Evolutionary conservation across 2,329 filamentous ascomycete species (phyloP).

Genomic region (Aspergillus calidoustus): DNA sequence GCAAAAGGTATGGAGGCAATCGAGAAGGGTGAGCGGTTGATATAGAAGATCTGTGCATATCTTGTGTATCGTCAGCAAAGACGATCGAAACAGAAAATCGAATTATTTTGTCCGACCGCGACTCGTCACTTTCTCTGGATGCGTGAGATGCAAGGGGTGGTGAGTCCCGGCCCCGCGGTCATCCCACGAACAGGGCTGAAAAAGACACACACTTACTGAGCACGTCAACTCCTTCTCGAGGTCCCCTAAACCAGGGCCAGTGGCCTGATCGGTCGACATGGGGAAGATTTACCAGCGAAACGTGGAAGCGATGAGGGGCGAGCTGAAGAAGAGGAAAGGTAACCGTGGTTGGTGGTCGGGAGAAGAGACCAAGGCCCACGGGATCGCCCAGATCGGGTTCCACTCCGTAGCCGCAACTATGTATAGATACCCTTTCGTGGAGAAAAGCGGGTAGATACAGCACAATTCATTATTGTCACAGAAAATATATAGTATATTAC

Average conservation of each 20-base stretch:
- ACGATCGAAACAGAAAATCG: neutral
- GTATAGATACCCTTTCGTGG: neutral
- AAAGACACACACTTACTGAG: conserved; percentile 68
- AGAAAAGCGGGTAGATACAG: neutral
- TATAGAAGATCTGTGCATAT: conserved; percentile 96
- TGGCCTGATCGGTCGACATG: conserved; percentile 26
- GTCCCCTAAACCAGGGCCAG: conserved; percentile 58
- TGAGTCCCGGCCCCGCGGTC: conserved; percentile 14
- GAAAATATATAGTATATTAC: neutral
- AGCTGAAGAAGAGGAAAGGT: conserved; percentile 4
- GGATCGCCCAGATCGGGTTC: conserved; percentile 14
- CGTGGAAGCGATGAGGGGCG: neutral
- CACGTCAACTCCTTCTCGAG: conserved; percentile 94
- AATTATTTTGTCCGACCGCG: neutral
- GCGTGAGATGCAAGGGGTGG: conserved; percentile 11
- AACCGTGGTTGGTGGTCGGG: conserved; percentile 16
- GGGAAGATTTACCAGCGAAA: conserved; percentile 8
- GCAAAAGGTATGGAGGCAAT: conserved; percentile 95
- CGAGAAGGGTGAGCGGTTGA: conserved; percentile 86
- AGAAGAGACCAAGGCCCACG: conserved; percentile 13
- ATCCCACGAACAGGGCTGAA: neutral
- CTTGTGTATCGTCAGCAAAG: conserved; percentile 51
- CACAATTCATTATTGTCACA: neutral
- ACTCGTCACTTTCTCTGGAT: neutral
- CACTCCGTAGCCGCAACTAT: conserved; percentile 3